These are phyloP conservation scores for Fusarium sp. DNA, from an alignment of 2,329 filamentous ascomycete species.

Conservation along the genomic window DNA sequence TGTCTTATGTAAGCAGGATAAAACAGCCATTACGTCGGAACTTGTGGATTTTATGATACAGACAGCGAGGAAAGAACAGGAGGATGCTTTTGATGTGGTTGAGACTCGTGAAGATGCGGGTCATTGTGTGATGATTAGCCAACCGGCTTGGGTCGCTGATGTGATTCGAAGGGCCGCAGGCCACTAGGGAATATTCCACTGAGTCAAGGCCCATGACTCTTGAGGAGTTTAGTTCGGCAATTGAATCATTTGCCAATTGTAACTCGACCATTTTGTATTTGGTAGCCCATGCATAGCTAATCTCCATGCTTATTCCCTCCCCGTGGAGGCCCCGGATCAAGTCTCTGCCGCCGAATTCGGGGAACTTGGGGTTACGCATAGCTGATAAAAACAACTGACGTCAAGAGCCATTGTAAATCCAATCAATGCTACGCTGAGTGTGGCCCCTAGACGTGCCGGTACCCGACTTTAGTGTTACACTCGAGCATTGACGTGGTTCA, in stretches of 20 bases:
- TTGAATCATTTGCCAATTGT: background rate
- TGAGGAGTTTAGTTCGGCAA: background rate
- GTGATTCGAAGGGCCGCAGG: background rate
- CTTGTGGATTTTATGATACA: background rate
- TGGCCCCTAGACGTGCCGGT: constrained; percentile 12
- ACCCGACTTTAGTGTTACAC: constrained; percentile 7
- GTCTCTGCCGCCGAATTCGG: constrained; percentile 4
- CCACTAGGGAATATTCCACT: background rate
- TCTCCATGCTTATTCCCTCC: constrained; percentile 3
- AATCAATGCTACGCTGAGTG: background rate
- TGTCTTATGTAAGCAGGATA: background rate
- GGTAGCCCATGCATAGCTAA: background rate
- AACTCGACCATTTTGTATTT: background rate
- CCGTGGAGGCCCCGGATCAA: constrained; percentile 17
- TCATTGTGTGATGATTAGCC: too few species aligned
- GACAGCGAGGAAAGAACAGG: background rate
- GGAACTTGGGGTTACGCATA: background rate
- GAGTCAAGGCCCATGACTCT: too few species aligned
- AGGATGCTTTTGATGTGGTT: too few species aligned
- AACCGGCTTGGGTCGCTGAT: background rate
- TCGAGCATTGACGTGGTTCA: constrained; percentile 6
- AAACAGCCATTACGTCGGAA: background rate
- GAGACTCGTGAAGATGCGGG: too few species aligned
- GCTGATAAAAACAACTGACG: background rate
- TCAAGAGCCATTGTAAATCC: background rate